Evolutionary conservation across 768 basidiomycete genomes (phyloP).

Genomic region (Gyrodon lividus): DNA sequence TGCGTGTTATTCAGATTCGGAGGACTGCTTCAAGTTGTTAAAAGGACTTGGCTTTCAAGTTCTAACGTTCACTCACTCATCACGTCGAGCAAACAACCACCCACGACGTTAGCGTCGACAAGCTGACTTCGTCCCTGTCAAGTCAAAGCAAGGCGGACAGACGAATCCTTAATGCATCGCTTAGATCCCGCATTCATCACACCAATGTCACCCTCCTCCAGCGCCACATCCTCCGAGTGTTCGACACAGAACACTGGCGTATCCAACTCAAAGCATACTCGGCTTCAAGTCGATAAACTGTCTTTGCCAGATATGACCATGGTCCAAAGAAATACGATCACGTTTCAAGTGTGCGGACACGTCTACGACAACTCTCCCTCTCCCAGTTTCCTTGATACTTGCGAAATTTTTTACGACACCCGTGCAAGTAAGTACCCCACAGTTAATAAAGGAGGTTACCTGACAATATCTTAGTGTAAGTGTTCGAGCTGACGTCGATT

Average conservation of each 20-base stretch:
- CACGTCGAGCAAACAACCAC: too few relatives aligned
- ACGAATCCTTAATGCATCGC: neutral
- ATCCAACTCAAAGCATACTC: neutral
- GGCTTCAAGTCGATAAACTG: constrained; percentile 2
- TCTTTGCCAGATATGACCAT: constrained; percentile 25
- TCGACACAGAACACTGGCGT: neutral
- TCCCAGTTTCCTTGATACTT: constrained; percentile 47
- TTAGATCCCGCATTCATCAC: neutral
- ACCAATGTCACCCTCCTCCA: constrained; percentile 13
- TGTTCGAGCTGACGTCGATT: constrained; percentile 3
- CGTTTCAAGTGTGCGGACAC: constrained; percentile 67
- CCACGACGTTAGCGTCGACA: too few relatives aligned
- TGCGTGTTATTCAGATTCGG: too few relatives aligned
- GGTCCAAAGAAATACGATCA: constrained; percentile 50
- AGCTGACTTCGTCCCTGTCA: neutral
- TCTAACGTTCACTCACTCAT: too few relatives aligned
- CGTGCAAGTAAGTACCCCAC: constrained; percentile 55
- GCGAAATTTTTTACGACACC: constrained; percentile 68
- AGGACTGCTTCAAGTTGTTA: too few relatives aligned
- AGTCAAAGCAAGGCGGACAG: neutral
- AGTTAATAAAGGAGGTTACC: constrained; percentile 1
- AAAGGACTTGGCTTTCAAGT: too few relatives aligned
- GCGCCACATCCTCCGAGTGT: neutral
- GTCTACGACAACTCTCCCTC: constrained; percentile 56
- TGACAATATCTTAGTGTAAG: constrained; percentile 27